Evolutionary conservation across 192 early-diverging fungal species (phyloP), one percentile per base, ranked within the genome.

Genomic region (Pilobolus umbonatus): DNA sequence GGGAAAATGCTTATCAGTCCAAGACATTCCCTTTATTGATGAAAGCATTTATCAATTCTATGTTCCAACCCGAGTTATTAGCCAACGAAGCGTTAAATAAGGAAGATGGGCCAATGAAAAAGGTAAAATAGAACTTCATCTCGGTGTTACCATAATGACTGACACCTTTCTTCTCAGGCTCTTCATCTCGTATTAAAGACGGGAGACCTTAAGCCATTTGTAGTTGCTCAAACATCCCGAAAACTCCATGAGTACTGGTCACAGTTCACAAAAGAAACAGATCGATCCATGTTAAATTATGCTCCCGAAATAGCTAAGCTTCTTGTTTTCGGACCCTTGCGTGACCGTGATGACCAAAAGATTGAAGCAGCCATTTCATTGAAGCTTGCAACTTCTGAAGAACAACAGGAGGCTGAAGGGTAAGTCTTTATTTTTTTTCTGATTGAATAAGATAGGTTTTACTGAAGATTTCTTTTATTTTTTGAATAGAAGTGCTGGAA

Each of bases 311-410:
- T 81, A 1, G 43, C 65, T 1, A 40, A 45, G 9, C 32, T 82
- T 2, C 44, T 79, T 5, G 30, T 70, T 4, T 82, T 70, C 60
- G 80, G 80, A 0, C 80, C 80, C 15, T n/a, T 67, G 14, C 44
- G 78, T 40, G 79, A 81, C 45, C 62, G 75, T 26, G 76, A 81
- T 12, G 74, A 76, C 31, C 72, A 78, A 48, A 73, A 75, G 35
- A 28, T 78, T n/a, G 80, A 82, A 38, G 71, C 73, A 0, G 67
- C 65, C 19, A 60, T 82, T 29, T 50, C 68, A 14, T 48, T 64
- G 2, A 80, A 72, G 48, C 48, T 79, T 12, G 57, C 56, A 2
- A 49, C 25, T 24, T 22, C 53, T 8, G 40, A 15, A 3, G 40
- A 45, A n/a, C 31, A 50, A 19, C 34, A 4, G 19, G 52, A 60